Percentiles rank a stretch among this genome's conserved stretches.
phyloP scores from a whole-genome alignment of 75 land plant species.

The Chamaecyparis obtusa region DNA sequence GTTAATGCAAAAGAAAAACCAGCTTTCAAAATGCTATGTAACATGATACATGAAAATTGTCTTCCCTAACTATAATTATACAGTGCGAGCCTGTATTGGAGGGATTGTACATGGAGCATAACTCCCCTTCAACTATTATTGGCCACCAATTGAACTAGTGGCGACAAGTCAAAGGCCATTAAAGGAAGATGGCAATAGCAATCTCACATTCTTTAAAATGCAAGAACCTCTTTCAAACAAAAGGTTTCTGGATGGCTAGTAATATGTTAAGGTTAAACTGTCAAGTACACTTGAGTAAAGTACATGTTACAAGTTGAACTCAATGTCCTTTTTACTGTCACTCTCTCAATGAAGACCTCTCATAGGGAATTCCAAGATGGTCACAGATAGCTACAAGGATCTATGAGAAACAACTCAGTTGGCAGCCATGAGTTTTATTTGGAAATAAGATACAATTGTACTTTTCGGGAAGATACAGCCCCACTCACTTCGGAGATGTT shows the following conservation, averaged over 20 bases:
- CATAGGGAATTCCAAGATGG: neutral
- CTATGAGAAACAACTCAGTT: neutral
- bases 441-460: neutral
- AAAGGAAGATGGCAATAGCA: neutral
- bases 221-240: neutral
- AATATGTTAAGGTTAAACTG: neutral
- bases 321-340: neutral
- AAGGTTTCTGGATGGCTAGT: neutral
- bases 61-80: neutral
- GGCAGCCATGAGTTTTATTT: neutral
- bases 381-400: neutral
- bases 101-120: neutral
- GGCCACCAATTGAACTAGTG: neutral
- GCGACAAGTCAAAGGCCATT: neutral
- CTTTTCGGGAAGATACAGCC: neutral
- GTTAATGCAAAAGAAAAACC: neutral
- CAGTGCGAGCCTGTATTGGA: neutral
- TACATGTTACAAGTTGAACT: neutral
- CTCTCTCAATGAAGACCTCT: neutral
- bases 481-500: neutral
- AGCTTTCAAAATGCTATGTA: neutral
- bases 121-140: neutral
- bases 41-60: neutral
- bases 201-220: neutral
- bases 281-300: neutral